phyloP scores from a whole-genome alignment of 345 rosid species.

The Passiflora organensis region DNA sequence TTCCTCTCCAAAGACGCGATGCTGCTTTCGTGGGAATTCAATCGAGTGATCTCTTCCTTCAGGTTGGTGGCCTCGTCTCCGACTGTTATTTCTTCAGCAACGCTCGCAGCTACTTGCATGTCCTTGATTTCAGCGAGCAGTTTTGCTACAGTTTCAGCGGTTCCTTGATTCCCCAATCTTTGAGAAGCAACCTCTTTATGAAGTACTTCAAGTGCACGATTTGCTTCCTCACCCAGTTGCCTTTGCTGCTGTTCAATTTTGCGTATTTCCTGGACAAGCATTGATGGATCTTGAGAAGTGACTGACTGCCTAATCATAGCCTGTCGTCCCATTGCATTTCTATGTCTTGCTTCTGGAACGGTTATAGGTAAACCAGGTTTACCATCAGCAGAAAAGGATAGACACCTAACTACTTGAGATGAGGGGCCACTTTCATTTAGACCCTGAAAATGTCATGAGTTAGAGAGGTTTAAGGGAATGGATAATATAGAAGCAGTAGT shows the following conservation, averaged over 20 bases:
- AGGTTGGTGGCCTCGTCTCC: conserved; percentile 54
- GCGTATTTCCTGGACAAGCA: conserved; percentile 75
- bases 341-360: conserved; percentile 33
- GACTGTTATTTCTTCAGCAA: conserved; percentile 47
- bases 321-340: conserved; percentile 40
- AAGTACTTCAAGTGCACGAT: conserved; percentile 81
- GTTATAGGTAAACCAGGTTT: conserved; percentile 36
- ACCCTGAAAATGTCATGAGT: conserved; percentile 36
- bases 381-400: conserved; percentile 47
- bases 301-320: conserved; percentile 52
- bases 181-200: conserved; percentile 88
- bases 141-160: conserved; percentile 70
- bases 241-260: conserved; percentile 78
- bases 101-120: conserved; percentile 54
- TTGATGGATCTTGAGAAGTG: conserved; percentile 66
- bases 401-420: conserved; percentile 65
- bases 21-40: conserved; percentile 64
- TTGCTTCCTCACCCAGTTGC: conserved; percentile 89
- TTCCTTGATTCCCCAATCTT: conserved; percentile 69
- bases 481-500: neutral
- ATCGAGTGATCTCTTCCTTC: conserved; percentile 74
- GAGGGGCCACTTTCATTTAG: conserved; percentile 53
- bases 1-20: conserved; percentile 73
- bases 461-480: conserved; percentile 3
- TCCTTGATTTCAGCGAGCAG: conserved; percentile 79